A percentile compares a stretch with the other conserved stretches of the same genome.
phyloP scores from a whole-genome alignment of 176 grass and related monocot genomes.

The Carex myosuroides region DNA sequence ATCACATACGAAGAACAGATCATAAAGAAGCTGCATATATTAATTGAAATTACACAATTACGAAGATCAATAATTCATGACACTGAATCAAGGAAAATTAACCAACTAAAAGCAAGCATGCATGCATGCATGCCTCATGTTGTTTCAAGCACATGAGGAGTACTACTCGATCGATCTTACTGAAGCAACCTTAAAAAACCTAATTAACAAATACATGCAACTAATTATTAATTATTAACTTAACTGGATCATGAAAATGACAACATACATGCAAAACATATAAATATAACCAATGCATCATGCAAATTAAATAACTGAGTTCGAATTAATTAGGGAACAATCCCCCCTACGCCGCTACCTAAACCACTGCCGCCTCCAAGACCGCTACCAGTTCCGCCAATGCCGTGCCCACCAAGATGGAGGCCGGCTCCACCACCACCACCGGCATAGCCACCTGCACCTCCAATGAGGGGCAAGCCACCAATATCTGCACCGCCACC shows the following conservation, averaged over 20 bases:
- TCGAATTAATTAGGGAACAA: conserved; percentile 3
- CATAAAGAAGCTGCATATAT: no score
- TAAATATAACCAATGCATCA: background rate
- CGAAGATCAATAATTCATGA: no score
- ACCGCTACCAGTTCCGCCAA: background rate
- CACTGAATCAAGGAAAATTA: no score
- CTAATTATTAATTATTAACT: background rate
- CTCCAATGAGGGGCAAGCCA: background rate
- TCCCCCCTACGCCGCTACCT: background rate
- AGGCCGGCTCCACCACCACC: conserved; percentile 6
- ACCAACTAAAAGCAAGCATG: no score
- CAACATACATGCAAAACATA: background rate
- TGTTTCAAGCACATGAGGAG: no score
- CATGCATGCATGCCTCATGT: no score
- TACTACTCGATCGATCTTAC: background rate
- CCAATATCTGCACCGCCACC: background rate
- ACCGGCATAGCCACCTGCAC: background rate
- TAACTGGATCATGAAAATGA: background rate
- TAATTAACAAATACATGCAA: background rate
- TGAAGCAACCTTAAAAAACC: background rate
- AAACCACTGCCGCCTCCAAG: background rate
- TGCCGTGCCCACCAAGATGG: background rate
- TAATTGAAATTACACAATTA: no score
- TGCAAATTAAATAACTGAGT: background rate
- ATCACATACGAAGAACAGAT: no score